Evolutionary conservation across 108 stramenopile genomes (phyloP).

Genomic region (Nitzschia inconspicua): DNA sequence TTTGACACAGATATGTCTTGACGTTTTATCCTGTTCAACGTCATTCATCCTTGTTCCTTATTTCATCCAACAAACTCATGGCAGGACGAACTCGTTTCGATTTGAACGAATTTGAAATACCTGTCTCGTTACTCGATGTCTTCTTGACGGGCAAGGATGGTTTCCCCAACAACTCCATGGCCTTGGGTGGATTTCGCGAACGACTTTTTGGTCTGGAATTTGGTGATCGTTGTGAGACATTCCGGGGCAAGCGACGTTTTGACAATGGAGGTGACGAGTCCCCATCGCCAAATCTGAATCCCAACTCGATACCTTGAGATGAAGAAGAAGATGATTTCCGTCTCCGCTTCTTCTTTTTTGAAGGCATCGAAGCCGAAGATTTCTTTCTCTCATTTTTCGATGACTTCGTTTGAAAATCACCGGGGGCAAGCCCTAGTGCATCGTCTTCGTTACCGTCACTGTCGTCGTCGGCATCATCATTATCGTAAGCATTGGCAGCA

Average conservation of each 20-base stretch:
- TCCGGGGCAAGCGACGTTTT: not conserved
- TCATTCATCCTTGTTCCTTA: not conserved
- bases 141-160: not conserved
- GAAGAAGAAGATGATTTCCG: constrained; percentile 1
- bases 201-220: too few species aligned
- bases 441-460: not conserved
- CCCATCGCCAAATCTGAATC: not conserved
- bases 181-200: not conserved
- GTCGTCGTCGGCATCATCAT: constrained; percentile 1
- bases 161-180: constrained; percentile 9
- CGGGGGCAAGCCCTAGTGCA: too few species aligned
- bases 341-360: constrained; percentile 3
- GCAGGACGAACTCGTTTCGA: not conserved
- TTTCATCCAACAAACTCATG: not conserved
- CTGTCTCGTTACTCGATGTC: not conserved
- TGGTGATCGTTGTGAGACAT: not conserved
- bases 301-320: not conserved
- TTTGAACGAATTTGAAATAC: not conserved
- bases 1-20: too few species aligned
- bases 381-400: not conserved
- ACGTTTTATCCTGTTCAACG: too few species aligned
- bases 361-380: not conserved
- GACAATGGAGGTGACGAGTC: not conserved
- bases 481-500: constrained; percentile 10
- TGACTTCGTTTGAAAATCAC: not conserved